Conservation (phyloP, 225 moss, liverwort and hornwort species). For the Rhytidiadelphus loreus region DNA sequence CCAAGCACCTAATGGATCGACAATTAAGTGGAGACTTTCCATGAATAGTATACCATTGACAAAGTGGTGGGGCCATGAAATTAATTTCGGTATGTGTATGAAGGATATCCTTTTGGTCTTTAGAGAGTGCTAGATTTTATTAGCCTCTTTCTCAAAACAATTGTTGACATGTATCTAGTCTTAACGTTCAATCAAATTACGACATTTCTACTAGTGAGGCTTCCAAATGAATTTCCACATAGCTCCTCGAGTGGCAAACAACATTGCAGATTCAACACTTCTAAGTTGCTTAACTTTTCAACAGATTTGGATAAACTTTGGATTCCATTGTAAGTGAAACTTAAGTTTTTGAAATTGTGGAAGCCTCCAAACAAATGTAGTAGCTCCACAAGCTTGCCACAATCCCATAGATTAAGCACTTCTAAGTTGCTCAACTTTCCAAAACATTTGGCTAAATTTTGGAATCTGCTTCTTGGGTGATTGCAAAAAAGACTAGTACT, state of each 20-base stretch:
- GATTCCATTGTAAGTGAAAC: no score
- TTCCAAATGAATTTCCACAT: not conserved
- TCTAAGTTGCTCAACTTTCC: not conserved
- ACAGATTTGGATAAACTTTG: no score
- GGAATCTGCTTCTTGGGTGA: no score
- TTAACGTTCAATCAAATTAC: not conserved
- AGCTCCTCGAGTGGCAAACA: not conserved
- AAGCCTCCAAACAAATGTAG: no score
- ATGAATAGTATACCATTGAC: not conserved
- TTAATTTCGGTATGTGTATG: fast-evolving
- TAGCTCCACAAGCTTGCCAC: no score
- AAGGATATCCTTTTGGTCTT: not conserved
- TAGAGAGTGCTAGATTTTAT: fast-evolving
- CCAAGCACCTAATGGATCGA: no score
- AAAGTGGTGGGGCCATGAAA: fast-evolving
- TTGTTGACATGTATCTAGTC: not conserved
- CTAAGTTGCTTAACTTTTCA: no score
- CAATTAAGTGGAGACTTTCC: no score
- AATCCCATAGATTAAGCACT: not conserved
- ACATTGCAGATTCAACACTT: not conserved
- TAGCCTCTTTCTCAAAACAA: not conserved
- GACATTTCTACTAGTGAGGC: not conserved
- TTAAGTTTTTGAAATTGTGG: no score
- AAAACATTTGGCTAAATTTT: no score
- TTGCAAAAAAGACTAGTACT: no score